A percentile compares a stretch with the other conserved stretches of the same genome.
Evolutionary conservation across 768 basidiomycete species (phyloP).

Genomic region (Arthromyces matolae): DNA sequence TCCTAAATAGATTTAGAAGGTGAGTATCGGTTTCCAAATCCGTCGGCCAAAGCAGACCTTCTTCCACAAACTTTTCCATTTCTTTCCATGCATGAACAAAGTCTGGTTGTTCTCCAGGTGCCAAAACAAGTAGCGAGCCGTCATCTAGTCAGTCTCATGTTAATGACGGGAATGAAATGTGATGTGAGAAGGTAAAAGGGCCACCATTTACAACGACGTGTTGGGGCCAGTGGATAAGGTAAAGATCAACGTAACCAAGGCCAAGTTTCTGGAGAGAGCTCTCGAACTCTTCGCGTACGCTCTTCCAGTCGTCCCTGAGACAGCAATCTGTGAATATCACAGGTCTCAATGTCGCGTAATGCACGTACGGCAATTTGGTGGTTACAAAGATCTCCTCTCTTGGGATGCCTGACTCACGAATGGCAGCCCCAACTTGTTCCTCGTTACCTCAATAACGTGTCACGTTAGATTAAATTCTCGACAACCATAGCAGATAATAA

Average conservation of each 20-base stretch:
- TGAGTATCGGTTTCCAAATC: constrained; percentile 12
- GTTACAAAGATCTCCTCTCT: constrained; percentile 45
- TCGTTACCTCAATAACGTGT: constrained; percentile 37
- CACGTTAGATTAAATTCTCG: not conserved
- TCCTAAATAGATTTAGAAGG: constrained; percentile 22
- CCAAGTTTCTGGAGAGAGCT: constrained; percentile 32
- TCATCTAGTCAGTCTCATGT: not conserved
- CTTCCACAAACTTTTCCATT: constrained; percentile 28
- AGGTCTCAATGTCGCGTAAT: too few relatives aligned
- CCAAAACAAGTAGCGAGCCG: not conserved
- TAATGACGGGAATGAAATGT: too few relatives aligned
- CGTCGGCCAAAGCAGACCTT: constrained; percentile 15
- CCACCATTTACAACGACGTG: not conserved
- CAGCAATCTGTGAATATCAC: too few relatives aligned
- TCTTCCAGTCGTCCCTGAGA: constrained; percentile 25
- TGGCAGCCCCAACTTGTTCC: constrained; percentile 39
- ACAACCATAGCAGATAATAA: not conserved
- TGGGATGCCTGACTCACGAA: constrained; percentile 43
- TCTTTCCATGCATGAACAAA: constrained; percentile 27
- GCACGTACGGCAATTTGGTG: constrained; percentile 42
- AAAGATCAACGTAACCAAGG: constrained; percentile 41
- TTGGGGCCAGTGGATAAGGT: constrained; percentile 20
- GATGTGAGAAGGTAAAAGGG: not conserved
- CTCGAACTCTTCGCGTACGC: constrained; percentile 36
- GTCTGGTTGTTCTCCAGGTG: constrained; percentile 24